phyloP scores from a whole-genome alignment of 2,329 filamentous ascomycete species.

The Rutstroemia sp. region DNA sequence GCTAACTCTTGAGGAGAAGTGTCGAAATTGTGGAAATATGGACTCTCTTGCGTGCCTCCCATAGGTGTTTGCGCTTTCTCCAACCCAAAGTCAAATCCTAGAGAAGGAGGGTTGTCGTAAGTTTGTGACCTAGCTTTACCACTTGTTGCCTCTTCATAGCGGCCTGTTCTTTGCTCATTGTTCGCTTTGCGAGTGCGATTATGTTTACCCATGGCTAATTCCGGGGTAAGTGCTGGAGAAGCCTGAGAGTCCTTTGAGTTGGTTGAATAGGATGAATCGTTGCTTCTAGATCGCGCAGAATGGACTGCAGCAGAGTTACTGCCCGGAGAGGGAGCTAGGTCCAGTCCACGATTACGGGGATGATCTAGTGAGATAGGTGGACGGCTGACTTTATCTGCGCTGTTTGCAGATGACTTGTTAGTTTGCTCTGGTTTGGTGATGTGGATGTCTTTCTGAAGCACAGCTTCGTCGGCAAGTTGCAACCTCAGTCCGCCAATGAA shows the following conservation, averaged over 20 bases:
- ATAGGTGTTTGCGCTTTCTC: background rate
- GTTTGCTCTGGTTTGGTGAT: background rate
- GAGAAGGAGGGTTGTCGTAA: background rate
- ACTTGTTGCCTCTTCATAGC: background rate
- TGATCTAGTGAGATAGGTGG: slow-evolving; percentile 4
- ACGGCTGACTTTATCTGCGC: background rate
- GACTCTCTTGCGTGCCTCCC: background rate
- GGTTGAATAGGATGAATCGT: background rate
- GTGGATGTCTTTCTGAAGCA: slow-evolving; percentile 13
- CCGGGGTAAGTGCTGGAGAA: background rate
- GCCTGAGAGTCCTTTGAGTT: background rate
- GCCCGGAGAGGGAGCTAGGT: background rate
- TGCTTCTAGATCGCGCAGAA: background rate
- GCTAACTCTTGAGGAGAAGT: background rate
- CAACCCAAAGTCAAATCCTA: slow-evolving; percentile 5
- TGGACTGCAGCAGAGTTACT: background rate
- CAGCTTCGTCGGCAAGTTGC: slow-evolving; percentile 20
- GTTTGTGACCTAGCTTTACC: background rate
- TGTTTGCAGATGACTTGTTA: background rate
- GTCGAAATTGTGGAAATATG: slow-evolving; percentile 3
- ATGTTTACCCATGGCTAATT: slow-evolving; percentile 3
- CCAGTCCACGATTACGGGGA: slow-evolving; percentile 2
- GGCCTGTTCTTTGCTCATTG: background rate
- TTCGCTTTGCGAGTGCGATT: background rate
- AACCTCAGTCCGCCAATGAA: slow-evolving; percentile 30